Base-by-base conservation (phyloP, 2,329 filamentous ascomycete genomes). In the Nothophoma quercina region DNA sequence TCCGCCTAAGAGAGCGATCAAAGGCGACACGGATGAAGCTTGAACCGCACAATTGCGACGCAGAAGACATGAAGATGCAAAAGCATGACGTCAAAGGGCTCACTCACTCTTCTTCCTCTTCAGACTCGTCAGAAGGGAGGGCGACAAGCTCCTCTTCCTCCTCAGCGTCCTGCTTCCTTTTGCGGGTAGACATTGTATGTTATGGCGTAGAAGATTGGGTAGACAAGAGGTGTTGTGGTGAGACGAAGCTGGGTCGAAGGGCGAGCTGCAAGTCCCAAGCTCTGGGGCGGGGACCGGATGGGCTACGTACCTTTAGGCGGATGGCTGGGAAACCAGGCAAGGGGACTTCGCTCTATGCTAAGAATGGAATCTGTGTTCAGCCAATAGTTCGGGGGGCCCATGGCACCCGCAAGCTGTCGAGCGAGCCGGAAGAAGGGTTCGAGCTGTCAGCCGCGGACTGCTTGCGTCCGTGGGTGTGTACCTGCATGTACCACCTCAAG, bases 31-130 rank as follows among this genome's bases (percentile, higher is more conserved):
- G 15, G 43, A 68, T 60, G 55, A 51, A 56, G 7, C 29, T 45
- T 33, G 47, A 64, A 62, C 33, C 43, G 57, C 50, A 55, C 19
- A 48, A 55, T 46, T 46, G 67, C 65, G 59, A 68, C 54, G 36
- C 44, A 35, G 43, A 35, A 58, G 40, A 48, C 49, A 53, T 52
- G 42, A 35, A 58, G 46, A 48, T 50, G 52, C 58, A 51, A 63
- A 49, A 51, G 57, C 56, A 72, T 73, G 71, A 75, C 72, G 71
- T 74, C 72, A 75, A 72, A 55, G 53, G 39, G 58, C 32, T 52
- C 56, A 74, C 73, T 74, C 66, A 75, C 73, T 75, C 76, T 70
- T 75, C 76, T 72, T 78, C 76, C 55, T 73, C 70, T 52, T 77
- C 75, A 46, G 72, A 73, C 53, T 76, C 76, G 44, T 75, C 73